phyloP scores from a whole-genome alignment of 345 rosid species.

The Brassica cretica region DNA sequence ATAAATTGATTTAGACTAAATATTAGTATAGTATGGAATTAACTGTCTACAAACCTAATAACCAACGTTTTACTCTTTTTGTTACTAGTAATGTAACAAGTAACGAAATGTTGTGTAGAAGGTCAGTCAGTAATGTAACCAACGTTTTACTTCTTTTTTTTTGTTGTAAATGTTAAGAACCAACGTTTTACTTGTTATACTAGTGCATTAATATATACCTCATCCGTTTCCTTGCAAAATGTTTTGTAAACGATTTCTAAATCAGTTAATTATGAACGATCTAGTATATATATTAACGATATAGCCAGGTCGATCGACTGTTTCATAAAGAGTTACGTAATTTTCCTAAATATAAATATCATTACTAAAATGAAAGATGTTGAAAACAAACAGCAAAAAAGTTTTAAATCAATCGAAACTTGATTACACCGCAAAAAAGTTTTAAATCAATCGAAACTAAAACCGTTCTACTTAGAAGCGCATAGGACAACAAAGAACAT shows the following conservation, averaged over 20 bases:
- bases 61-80: not conserved
- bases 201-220: not conserved
- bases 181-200: not conserved
- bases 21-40: not conserved
- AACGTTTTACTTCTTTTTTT: not conserved
- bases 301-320: not conserved
- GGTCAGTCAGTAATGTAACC: not conserved
- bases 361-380: no score
- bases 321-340: not conserved
- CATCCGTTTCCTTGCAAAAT: not conserved
- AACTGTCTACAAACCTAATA: not conserved
- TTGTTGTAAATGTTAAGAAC: not conserved
- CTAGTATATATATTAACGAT: not conserved
- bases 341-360: no score
- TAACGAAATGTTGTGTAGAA: not conserved
- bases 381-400: no score
- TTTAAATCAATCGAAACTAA: no score
- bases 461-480: no score
- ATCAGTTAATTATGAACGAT: not conserved
- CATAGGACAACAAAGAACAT: no score
- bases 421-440: no score
- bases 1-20: not conserved
- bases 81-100: not conserved
- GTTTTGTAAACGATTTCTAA: not conserved
- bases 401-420: no score